Base-by-base conservation (phyloP, 164 flowering plant genomes). In the Vitis amurensis region DNA sequence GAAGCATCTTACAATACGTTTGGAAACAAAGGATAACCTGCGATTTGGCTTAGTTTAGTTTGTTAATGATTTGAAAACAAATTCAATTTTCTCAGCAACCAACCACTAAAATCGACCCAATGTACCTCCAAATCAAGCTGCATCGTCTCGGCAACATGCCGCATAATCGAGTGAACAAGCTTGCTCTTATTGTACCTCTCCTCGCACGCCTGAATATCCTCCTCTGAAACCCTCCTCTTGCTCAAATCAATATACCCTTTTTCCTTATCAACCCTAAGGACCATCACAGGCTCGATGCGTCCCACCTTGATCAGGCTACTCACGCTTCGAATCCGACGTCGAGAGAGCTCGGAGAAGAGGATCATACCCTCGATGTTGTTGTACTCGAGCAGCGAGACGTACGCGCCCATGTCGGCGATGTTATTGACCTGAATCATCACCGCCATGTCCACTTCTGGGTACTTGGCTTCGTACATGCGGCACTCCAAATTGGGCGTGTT, bases 311-410 rank as follows among this genome's bases (percentile, higher is more conserved):
- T 92, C 49, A 89, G 76, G 57, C 94, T 90, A 67, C 96, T 92
- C 48, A 92, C 89, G 56, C 94, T 89, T 7, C 97, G 91, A 72
- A 94, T 94, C 6, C 97, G 89, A 11, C 98, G 92, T 27, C 97
- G 94, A 11, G 98, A 94, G 50, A 94, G 89, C 87, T 94, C 98
- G 11, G 97, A 91, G 84, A 92, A 89, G 55, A 92, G 78, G 66
- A 94, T 94, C 97, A 94, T 92, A 1, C 97, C 98, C 82, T 94
- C 98, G 63, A 92, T 89, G 85, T 92, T 90, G 82, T 94, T 94
- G 89, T 94, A 94, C 84, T 94, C 98, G 11, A 94, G 87, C 2
- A 94, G 84, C 0, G 94, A 87, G 5, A 94, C 98, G 76, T 94
- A 92, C 1, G 98, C 97, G 19, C 97, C 94, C 87, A 90, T 92